Evolutionary conservation across 371 early-diverging fungal genomes (phyloP).

Genomic region (Actinomucor elegans): DNA sequence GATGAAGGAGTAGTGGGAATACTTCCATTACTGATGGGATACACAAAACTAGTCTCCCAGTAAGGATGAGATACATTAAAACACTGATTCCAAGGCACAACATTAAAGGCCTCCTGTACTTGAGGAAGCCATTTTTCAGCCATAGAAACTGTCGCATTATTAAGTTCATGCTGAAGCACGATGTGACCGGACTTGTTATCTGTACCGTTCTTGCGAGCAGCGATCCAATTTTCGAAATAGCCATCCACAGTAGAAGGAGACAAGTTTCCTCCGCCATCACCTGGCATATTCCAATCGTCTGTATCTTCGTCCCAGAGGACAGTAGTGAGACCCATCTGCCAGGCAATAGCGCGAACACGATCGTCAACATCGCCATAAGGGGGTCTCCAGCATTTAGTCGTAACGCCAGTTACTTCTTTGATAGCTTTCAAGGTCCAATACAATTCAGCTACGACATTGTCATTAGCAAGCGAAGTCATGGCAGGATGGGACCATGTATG

Average conservation of each 20-base stretch:
- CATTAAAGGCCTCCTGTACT: conserved; percentile 39
- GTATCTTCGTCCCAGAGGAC: conserved; percentile 42
- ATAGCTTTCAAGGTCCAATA: conserved; percentile 54
- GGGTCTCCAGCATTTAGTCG: conserved; percentile 59
- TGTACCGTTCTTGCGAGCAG: conserved; percentile 31
- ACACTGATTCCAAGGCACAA: conserved; percentile 52
- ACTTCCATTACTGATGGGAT: conserved; percentile 18
- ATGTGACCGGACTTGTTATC: conserved; percentile 41
- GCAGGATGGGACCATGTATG: conserved; percentile 64
- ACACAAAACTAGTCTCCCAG: conserved; percentile 39
- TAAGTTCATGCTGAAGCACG: conserved; percentile 51
- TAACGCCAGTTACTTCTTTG: conserved; percentile 53
- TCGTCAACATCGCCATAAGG: conserved; percentile 59
- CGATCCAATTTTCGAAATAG: conserved; percentile 45
- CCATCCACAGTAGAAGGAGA: conserved; percentile 35
- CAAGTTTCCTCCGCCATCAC: conserved; percentile 37
- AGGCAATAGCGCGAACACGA: conserved; percentile 53
- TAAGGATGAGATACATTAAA: conserved; percentile 51
- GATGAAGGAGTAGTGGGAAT: background rate
- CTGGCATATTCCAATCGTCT: conserved; percentile 40
- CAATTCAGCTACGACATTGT: conserved; percentile 59
- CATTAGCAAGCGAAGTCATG: conserved; percentile 55
- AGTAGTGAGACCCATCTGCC: conserved; percentile 53
- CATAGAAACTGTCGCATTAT: conserved; percentile 42
- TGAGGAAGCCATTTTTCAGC: conserved; percentile 48